These are phyloP conservation scores for Kwoniella shivajii DNA, from an alignment of 1,284 basidiomycete species.

Conservation along the genomic window DNA sequence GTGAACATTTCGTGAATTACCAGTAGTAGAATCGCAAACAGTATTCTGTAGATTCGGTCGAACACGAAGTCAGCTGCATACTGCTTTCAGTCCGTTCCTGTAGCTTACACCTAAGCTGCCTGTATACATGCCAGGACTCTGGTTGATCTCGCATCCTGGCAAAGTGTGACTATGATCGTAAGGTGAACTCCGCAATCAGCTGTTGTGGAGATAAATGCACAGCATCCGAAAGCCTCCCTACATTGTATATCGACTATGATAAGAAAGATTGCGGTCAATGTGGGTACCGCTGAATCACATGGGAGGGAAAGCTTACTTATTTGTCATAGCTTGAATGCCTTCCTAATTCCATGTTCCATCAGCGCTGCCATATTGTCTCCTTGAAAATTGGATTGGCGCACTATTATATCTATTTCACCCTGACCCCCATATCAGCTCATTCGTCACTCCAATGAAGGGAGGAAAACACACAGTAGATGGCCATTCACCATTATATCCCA, in stretches of 20 bases:
- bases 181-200: not conserved
- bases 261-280: not conserved
- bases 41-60: constrained; percentile 17
- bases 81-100: not conserved
- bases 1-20: constrained; percentile 15
- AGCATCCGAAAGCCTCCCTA: not conserved
- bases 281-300: not conserved
- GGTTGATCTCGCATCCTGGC: constrained; percentile 43
- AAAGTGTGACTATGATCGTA: constrained; percentile 35
- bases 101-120: constrained; percentile 31
- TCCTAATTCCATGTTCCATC: constrained; percentile 44
- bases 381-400: constrained; percentile 13
- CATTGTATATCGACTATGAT: not conserved
- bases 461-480: constrained; percentile 34
- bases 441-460: not conserved
- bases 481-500: constrained; percentile 47
- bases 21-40: constrained; percentile 42
- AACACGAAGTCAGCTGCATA: not conserved
- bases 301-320: constrained; percentile 36
- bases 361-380: not conserved
- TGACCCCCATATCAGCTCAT: constrained; percentile 8
- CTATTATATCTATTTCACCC: constrained; percentile 54
- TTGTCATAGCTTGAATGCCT: constrained; percentile 42
- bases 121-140: constrained; percentile 31
- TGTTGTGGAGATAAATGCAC: not conserved